These are phyloP conservation scores for Herpotrichia juniperi DNA, from an alignment of 2,329 filamentous ascomycete species.

Conservation along the genomic window DNA sequence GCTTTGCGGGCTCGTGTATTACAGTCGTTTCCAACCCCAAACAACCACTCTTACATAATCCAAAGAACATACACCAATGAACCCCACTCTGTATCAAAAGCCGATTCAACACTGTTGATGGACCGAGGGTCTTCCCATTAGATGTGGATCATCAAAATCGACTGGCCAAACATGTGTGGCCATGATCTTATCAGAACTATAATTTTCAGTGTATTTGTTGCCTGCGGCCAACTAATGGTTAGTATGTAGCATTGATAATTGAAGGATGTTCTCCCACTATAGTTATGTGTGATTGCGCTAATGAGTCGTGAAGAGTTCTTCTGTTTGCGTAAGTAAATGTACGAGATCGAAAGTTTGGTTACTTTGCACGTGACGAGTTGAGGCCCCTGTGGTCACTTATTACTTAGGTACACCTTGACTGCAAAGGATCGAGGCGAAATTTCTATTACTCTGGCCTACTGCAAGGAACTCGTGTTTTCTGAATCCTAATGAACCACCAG, in stretches of 20 bases:
- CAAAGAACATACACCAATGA: slow-evolving; percentile 8
- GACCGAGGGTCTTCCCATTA: neutral
- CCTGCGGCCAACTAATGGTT: neutral
- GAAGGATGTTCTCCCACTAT: neutral
- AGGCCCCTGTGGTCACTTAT: no score
- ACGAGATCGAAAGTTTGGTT: no score
- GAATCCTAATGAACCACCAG: no score
- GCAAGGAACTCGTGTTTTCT: no score
- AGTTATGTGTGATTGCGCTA: neutral
- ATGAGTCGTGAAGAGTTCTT: neutral
- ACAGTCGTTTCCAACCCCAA: slow-evolving; percentile 13
- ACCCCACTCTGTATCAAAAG: slow-evolving; percentile 15
- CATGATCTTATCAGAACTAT: neutral
- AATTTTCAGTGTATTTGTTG: neutral
- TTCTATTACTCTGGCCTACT: no score
- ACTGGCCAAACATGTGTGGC: neutral
- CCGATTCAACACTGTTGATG: neutral
- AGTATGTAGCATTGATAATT: slow-evolving; percentile 1
- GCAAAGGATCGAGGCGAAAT: no score
- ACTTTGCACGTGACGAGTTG: no score
- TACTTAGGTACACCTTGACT: no score
- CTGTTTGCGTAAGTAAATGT: no score
- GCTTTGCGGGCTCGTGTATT: slow-evolving; percentile 14
- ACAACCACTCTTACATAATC: slow-evolving; percentile 7
- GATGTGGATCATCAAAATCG: neutral